Evolutionary conservation across 139 green algal genomes (phyloP), one percentile per base, ranked within the genome.

Genomic region (Dunaliella sp.): DNA sequence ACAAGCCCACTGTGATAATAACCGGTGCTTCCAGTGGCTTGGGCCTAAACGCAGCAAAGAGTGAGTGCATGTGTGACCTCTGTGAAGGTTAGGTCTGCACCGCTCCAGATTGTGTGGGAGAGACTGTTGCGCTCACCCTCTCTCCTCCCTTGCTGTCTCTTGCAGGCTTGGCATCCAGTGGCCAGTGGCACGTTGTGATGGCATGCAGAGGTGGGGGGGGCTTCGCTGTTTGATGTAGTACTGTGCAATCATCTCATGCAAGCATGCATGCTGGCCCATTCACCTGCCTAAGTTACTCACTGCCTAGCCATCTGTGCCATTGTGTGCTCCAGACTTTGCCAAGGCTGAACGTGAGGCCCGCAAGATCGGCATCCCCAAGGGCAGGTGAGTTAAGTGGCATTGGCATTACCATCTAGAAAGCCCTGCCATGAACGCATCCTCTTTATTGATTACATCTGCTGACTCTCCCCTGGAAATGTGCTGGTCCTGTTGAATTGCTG

Each of bases 171-270:
- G 93, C 93, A 31, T 88, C 91, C 31, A 86, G 81, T 24, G 94
- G 95, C 35, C 91, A 97, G 30, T 98, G 95, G 94, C 94, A 97
- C 86, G 95, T 99, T 37, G 90, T 98, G 87, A 97, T 98, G 94
- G 94, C 94, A 65, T 91, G 88, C 91, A 88, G 90, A 77, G 87
- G 76, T 72, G 76, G 33, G 26, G 16, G 36, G 16, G 57, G 79
- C 33, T 38, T 21, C 30, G 7, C 21, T 57, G 16, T 31, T 34
- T 83, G n/a, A 21, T 31, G 30, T 34, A 35, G 24, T 12, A 28
- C 12, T 83, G 79, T 31, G 33, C 35, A 57, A 24, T 21, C 30
- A 7, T 7, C 75, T 7, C 25, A 7, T 30, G 21, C 33, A 30
- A 30, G 25, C 25, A 24, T 24, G 7, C 7, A 30, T 34, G 75